Percentiles rank a stretch among this genome's conserved stretches.
These are phyloP conservation scores for Quillaja saponaria DNA, from an alignment of 306 rosid genomes.

Conservation along the genomic window DNA sequence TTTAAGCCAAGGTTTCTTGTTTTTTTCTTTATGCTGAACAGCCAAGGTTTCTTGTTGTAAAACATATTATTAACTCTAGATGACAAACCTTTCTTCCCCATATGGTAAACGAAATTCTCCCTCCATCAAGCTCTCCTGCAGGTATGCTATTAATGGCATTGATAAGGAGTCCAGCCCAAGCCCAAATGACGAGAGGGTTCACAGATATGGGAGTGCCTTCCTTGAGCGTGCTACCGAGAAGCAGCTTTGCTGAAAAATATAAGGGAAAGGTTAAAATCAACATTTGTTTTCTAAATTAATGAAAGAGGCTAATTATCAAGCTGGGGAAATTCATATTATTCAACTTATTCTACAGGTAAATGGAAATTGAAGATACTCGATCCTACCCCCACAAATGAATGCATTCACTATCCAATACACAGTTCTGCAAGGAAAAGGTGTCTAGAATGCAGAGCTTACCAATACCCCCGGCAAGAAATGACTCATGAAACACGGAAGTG, in stretches of 20 bases:
- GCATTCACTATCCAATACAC: slow-evolving; percentile 17
- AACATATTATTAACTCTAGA: slow-evolving; percentile 17
- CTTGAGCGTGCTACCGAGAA: slow-evolving; percentile 79
- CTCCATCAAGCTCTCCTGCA: slow-evolving; percentile 98
- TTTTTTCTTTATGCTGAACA: no score
- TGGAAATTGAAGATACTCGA: slow-evolving; percentile 3
- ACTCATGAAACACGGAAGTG: slow-evolving; percentile 93
- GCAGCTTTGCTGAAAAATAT: slow-evolving; percentile 69
- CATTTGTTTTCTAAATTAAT: slow-evolving; percentile 17
- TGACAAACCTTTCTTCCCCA: slow-evolving; percentile 96
- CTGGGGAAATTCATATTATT: neutral
- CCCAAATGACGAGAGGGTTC: slow-evolving; percentile 95
- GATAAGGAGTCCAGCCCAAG: slow-evolving; percentile 99
- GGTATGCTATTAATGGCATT: slow-evolving; percentile 98
- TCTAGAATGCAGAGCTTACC: slow-evolving; percentile 54
- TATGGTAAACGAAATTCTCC: slow-evolving; percentile 79
- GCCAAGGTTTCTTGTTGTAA: slow-evolving; percentile 15
- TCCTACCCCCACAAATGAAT: slow-evolving; percentile 24
- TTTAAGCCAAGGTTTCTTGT: no score
- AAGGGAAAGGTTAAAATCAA: slow-evolving; percentile 20
- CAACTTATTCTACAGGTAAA: neutral
- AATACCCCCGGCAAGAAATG: slow-evolving; percentile 87
- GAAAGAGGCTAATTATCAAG: slow-evolving; percentile 22
- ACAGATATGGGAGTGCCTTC: slow-evolving; percentile 86
- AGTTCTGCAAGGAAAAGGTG: slow-evolving; percentile 11